Percentiles rank a stretch among this genome's conserved stretches.
phyloP scores from a whole-genome alignment of 306 rosid species.

The Gastrolobium villosum region DNA sequence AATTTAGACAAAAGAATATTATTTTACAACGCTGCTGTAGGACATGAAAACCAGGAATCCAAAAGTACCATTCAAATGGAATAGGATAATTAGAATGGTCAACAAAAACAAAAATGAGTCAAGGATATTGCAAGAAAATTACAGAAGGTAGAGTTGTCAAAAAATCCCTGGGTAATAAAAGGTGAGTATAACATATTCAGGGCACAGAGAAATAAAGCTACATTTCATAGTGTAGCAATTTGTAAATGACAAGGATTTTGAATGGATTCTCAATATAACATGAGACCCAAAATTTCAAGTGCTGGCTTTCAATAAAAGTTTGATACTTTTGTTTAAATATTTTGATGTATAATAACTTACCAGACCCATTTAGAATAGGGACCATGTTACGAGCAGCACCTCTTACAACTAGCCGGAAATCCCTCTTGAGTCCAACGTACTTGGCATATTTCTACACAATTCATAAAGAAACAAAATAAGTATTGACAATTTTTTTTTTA shows the following conservation, averaged over 20 bases:
- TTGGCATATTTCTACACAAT: slow-evolving; percentile 89
- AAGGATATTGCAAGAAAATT: slow-evolving; percentile 2
- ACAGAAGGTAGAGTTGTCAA: slow-evolving; percentile 8
- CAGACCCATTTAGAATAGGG: slow-evolving; percentile 90
- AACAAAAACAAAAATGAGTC: not conserved
- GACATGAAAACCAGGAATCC: slow-evolving; percentile 23
- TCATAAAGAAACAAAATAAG: slow-evolving; percentile 46
- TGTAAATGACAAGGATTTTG: slow-evolving; percentile 20
- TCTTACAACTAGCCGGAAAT: slow-evolving; percentile 97
- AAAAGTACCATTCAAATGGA: not conserved
- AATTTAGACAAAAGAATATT: slow-evolving; percentile 19
- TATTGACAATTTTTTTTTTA: not conserved
- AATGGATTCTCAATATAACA: slow-evolving; percentile 23
- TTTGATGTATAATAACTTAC: slow-evolving; percentile 62
- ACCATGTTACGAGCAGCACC: slow-evolving; percentile 98
- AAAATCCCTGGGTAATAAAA: slow-evolving; percentile 23
- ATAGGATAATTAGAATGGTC: slow-evolving; percentile 1
- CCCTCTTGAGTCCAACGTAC: slow-evolving; percentile 95
- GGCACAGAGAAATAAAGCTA: not conserved
- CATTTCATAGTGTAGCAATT: slow-evolving; percentile 17
- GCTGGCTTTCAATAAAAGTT: slow-evolving; percentile 38
- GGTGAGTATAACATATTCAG: not conserved
- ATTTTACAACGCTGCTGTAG: slow-evolving; percentile 28
- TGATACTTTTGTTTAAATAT: slow-evolving; percentile 19
- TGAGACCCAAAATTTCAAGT: slow-evolving; percentile 15